Evolutionary conservation across 176 grass and related monocot species (phyloP).

Genomic region (Eleusine coracana): DNA sequence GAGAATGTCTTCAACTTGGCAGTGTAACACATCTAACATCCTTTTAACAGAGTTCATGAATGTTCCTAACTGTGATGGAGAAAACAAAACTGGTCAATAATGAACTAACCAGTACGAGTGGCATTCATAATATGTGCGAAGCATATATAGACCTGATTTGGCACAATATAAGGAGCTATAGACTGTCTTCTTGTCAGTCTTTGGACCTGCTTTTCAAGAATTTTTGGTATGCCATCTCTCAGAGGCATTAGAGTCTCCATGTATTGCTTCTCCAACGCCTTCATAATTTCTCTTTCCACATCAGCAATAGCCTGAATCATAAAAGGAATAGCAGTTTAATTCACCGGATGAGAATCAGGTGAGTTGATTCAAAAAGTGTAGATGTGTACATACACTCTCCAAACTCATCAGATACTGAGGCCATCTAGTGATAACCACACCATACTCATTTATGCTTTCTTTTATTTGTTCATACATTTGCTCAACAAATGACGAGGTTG

Average conservation of each 20-base stretch:
- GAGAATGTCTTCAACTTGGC: slow-evolving; percentile 74
- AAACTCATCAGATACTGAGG: slow-evolving; percentile 85
- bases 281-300: slow-evolving; percentile 80
- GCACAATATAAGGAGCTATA: slow-evolving; percentile 63
- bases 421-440: slow-evolving; percentile 95
- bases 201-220: slow-evolving; percentile 91
- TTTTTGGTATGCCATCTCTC: slow-evolving; percentile 84
- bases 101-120: background rate
- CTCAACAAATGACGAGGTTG: slow-evolving; percentile 79
- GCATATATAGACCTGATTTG: slow-evolving; percentile 63
- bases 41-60: slow-evolving; percentile 93
- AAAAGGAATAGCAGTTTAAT: slow-evolving; percentile 27
- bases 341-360: slow-evolving; percentile 18
- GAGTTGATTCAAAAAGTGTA: slow-evolving; percentile 25
- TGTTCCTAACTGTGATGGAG: slow-evolving; percentile 76
- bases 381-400: slow-evolving; percentile 63
- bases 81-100: slow-evolving; percentile 25
- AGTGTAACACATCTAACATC: slow-evolving; percentile 90
- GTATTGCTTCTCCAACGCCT: slow-evolving; percentile 82
- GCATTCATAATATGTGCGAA: slow-evolving; percentile 18
- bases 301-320: slow-evolving; percentile 77
- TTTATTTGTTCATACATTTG: slow-evolving; percentile 86
- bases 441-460: slow-evolving; percentile 82
- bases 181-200: slow-evolving; percentile 86
- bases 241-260: slow-evolving; percentile 71